Evolutionary conservation across 257 asterid genomes (phyloP), one percentile per base, ranked within the genome.

Genomic region (Solanum bukasovii): DNA sequence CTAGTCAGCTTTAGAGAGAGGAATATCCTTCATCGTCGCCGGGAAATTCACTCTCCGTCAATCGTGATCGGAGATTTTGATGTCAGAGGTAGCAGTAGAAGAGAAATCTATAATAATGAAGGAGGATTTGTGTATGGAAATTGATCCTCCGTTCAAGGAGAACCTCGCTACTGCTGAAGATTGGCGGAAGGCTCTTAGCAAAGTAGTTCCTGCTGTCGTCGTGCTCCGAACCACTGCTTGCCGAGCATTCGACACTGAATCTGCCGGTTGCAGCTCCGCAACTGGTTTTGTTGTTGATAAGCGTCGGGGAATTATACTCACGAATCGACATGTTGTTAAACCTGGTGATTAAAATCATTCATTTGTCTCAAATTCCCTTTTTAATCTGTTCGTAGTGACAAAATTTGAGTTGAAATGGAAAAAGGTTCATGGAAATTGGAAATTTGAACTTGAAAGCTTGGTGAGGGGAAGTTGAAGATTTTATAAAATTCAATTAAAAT

Each of bases 231-330:
- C 98, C 63, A 97, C 95, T 13, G 99, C 99, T 85, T 94, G 96
- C 88, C 98, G 99, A 27, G 97, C 99, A 37, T 97, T 97, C 79
- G 99, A 97, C 85, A 97, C 99, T 21, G 99, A 97, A 91, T 88
- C 98, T 23, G 99, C 99, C 35, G 98, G 98, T 9, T 98, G 97
- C 8, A 94, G 98, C 56, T 96, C 94, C 78, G 99, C 99, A 52
- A 97, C 99, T 2, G 99, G 99, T 37, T 97, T 97, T 73, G 94
- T 97, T 10, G 98, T 97, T 8, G 99, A 97, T 91, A 97, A 97
- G 92, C 89, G 91, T 79, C 98, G 98, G 2, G 99, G 99, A 73
- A 95, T 97, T 90, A 95, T 97, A 82, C 99, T 97, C 85, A 97
- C 99, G 27, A 97, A 97, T 88, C 95, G 99, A 65, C 99, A 97